Evolutionary conservation across 139 green algal genomes (phyloP).

Genomic region (Closterium sp.): DNA sequence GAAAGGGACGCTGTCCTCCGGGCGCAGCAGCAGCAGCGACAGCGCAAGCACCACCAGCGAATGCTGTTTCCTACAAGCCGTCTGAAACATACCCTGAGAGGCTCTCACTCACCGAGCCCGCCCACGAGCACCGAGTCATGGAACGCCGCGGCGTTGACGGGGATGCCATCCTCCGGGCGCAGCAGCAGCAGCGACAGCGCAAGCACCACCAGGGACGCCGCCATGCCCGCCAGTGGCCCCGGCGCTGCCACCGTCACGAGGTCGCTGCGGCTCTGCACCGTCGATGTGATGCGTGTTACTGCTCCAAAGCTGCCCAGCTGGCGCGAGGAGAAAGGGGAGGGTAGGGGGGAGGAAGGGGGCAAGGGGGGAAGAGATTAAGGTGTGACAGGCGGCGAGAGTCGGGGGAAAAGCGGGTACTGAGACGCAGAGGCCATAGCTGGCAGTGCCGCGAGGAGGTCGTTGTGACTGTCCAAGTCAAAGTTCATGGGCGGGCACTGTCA

Average conservation of each 20-base stretch:
- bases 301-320: constrained; percentile 72
- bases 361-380: not conserved
- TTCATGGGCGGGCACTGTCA: no score
- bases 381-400: no score
- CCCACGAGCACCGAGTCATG: constrained; percentile 46
- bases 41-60: not conserved
- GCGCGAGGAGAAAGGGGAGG: not conserved
- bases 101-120: constrained; percentile 23
- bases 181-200: constrained; percentile 10
- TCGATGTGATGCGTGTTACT: constrained; percentile 72
- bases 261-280: constrained; percentile 10
- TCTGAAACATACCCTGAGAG: not conserved
- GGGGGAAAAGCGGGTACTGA: no score
- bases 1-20: constrained; percentile 17
- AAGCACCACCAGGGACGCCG: constrained; percentile 3
- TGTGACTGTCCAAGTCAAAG: no score
- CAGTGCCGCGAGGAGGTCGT: not conserved
- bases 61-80: no score
- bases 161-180: constrained; percentile 22
- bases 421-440: no score
- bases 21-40: constrained; percentile 1
- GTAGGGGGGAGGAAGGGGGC: not conserved
- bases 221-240: constrained; percentile 29
- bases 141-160: constrained; percentile 26
- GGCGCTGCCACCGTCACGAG: constrained; percentile 31